Conservation (phyloP, 169 alveolate species). For the Cryptosporidium canis region DNA sequence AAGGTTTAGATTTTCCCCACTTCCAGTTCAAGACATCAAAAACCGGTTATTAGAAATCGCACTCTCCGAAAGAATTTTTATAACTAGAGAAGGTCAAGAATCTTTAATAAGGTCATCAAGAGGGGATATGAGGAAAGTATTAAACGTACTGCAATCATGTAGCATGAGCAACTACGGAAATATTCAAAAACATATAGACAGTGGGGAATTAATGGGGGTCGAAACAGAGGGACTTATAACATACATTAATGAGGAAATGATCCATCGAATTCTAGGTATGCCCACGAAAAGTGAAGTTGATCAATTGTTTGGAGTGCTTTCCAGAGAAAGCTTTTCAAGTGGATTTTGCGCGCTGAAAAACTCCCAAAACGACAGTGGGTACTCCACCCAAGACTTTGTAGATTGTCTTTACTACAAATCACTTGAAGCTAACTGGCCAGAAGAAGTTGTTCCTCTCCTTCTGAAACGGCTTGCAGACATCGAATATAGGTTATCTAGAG, state of each 20-base stretch:
- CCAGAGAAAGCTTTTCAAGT: constrained; percentile 80
- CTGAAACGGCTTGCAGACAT: constrained; percentile 85
- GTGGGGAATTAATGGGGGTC: constrained; percentile 30
- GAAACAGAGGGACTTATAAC: constrained; percentile 3
- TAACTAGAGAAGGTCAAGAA: constrained; percentile 86
- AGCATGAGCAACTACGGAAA: constrained; percentile 80
- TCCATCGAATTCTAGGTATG: constrained; percentile 88
- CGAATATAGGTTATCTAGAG: constrained; percentile 86
- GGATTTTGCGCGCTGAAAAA: constrained; percentile 80
- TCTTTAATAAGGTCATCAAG: constrained; percentile 90
- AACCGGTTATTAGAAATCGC: constrained; percentile 88
- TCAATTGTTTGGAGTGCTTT: constrained; percentile 78
- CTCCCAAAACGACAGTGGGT: constrained; percentile 85
- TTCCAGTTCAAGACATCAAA: constrained; percentile 83
- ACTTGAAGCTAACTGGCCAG: constrained; percentile 83
- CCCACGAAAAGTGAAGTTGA: constrained; percentile 88
- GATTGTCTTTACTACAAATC: constrained; percentile 83
- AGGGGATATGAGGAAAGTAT: constrained; percentile 98
- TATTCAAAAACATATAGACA: constrained; percentile 18
- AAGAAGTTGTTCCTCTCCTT: constrained; percentile 82
- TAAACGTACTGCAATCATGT: constrained; percentile 93
- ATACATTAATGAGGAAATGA: constrained; percentile 80
- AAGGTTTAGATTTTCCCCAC: constrained; percentile 91
- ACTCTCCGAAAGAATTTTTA: constrained; percentile 83
- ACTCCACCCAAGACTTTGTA: constrained; percentile 89